Base-by-base conservation (phyloP, 768 basidiomycete genomes). In the Hortiboletus campestris region DNA sequence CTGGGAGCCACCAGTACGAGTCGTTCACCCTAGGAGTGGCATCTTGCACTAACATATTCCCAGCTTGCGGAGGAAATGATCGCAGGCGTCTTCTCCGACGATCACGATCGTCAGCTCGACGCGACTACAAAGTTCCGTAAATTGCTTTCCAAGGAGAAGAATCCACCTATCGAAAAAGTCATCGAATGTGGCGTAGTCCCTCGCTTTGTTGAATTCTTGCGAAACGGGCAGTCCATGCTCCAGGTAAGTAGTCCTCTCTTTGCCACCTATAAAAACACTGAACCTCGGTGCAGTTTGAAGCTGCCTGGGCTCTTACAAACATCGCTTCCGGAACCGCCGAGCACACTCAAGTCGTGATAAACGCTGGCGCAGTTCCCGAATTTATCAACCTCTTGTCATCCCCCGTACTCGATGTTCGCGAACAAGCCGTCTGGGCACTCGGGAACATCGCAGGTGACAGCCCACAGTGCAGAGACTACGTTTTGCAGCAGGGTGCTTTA, bases 381-480 rank as follows among this genome's bases (percentile, higher is more conserved):
- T 99, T 99, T 71, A 98, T 99, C 78, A 92, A 92, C 63, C 84
- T 99, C 45, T 78, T 98, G 40, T 94, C 92, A 10, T 97, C 95
- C n/a, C 78, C 85, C 41, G 94, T 97, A 36, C 80, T 94, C 56
- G 97, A 99, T 75, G 97, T 99, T 58, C 88, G 96, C 57, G 97
- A 99, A 76, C 97, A 99, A 75, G 97, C 97, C 25, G 97, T 99
- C 25, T 99, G 96, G 97, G 97, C 97, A 20, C 81, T 99, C 57
- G 97, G 97, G 55, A 99, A 99, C 76, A 98, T 99, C 61, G 97
- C 97, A 50, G 97, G 97, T 57, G 97, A 99, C 74, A 96, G 94
- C 61, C 97, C 97, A 20, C 86, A 90, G 69, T 99, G 97, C 81
- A 79, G 97, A 66, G 97, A 99, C 71, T 95, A 94, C 65, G 97